Percentiles rank a stretch among this genome's conserved stretches.
phyloP scores from a whole-genome alignment of 495 filamentous ascomycete genomes.

The Penicillium lagena region DNA sequence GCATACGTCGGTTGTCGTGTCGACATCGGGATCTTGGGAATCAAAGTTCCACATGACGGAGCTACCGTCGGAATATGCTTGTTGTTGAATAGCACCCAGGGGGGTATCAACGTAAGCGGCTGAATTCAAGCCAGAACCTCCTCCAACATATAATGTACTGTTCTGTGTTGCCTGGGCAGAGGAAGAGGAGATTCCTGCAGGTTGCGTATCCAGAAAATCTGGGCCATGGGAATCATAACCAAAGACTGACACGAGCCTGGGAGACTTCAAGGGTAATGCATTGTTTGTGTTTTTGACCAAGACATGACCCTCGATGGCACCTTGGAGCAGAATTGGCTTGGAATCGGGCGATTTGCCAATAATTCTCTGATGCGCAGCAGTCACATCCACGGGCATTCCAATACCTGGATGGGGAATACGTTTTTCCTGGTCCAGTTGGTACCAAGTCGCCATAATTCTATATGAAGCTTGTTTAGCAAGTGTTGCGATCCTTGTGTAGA shows the following conservation, averaged over 20 bases:
- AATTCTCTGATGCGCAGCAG: too few species aligned
- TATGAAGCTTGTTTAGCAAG: too few species aligned
- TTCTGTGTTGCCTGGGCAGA: conserved; percentile 33
- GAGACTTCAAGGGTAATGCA: conserved; percentile 45
- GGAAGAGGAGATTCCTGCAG: not conserved
- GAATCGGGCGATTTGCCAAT: conserved; percentile 39
- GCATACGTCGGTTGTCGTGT: conserved; percentile 56
- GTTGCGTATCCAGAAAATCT: not conserved
- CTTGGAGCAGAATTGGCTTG: conserved; percentile 44
- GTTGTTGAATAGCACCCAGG: conserved; percentile 25
- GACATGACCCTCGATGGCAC: conserved; percentile 40
- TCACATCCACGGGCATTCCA: too few species aligned
- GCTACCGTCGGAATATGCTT: not conserved
- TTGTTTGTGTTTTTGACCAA: conserved; percentile 54
- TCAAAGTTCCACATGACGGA: not conserved
- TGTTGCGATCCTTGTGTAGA: too few species aligned
- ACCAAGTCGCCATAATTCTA: too few species aligned
- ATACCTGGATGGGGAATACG: too few species aligned
- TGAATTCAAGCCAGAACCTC: conserved; percentile 13
- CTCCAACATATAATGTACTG: conserved; percentile 52
- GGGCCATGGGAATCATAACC: conserved; percentile 56
- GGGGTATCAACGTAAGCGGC: conserved; percentile 42
- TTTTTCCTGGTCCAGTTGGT: too few species aligned
- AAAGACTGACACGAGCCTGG: conserved; percentile 52
- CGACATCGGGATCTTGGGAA: conserved; percentile 8